A percentile compares a stretch with the other conserved stretches of the same genome.
These are phyloP conservation scores for Talaromyces stipitatus DNA, from an alignment of 495 filamentous ascomycete species.

Conservation along the genomic window DNA sequence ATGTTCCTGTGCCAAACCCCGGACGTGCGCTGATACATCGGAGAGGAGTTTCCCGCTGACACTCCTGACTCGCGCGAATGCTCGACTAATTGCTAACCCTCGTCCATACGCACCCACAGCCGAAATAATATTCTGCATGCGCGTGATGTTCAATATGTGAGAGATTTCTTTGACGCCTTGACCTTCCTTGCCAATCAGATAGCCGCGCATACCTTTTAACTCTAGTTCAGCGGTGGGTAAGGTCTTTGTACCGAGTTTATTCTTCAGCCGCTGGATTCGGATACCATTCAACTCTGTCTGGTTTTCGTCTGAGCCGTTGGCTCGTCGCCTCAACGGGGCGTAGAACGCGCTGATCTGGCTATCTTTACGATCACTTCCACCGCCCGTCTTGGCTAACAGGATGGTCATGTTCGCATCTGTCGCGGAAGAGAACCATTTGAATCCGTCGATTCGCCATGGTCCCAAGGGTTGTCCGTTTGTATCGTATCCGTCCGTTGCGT, in stretches of 20 bases:
- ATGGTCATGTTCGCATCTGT: slow-evolving; percentile 65
- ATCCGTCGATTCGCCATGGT: slow-evolving; percentile 56
- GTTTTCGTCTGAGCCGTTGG: slow-evolving; percentile 12
- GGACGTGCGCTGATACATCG: slow-evolving; percentile 52
- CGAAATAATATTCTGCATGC: slow-evolving; percentile 53
- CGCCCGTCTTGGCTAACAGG: slow-evolving; percentile 55
- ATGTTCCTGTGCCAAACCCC: slow-evolving; percentile 47
- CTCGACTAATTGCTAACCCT: slow-evolving; percentile 52
- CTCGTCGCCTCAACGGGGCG: slow-evolving; percentile 50
- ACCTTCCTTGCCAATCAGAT: slow-evolving; percentile 55
- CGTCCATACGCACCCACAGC: slow-evolving; percentile 52
- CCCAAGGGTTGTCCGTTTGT: slow-evolving; percentile 41
- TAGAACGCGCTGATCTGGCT: slow-evolving; percentile 57
- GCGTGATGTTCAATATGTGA: slow-evolving; percentile 61
- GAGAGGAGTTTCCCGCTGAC: slow-evolving; percentile 43
- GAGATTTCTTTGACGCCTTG: slow-evolving; percentile 58
- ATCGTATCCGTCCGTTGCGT: slow-evolving; percentile 19
- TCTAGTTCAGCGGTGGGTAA: slow-evolving; percentile 67
- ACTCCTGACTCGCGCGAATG: slow-evolving; percentile 44
- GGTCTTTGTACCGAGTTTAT: slow-evolving; percentile 61
- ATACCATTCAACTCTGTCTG: slow-evolving; percentile 56
- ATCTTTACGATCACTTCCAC: slow-evolving; percentile 9
- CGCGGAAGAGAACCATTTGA: slow-evolving; percentile 73
- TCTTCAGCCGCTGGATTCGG: slow-evolving; percentile 59
- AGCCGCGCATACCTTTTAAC: slow-evolving; percentile 50